phyloP scores from a whole-genome alignment of 495 filamentous ascomycete species.

The Xylaria castorea region DNA sequence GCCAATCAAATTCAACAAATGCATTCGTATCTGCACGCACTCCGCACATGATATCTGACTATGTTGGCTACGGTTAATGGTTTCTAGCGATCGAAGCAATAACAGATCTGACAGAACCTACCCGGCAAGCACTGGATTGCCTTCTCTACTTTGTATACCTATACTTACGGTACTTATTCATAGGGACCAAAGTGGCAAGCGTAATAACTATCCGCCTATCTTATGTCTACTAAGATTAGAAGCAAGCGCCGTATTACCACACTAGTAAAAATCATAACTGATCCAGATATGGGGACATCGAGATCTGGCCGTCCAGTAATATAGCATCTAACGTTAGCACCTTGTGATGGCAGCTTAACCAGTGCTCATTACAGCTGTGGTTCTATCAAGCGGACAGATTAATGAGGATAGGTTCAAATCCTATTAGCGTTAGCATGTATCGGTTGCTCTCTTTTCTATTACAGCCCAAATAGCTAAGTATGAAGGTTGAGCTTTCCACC shows the following conservation, averaged over 20 bases:
- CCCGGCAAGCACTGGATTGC: background rate
- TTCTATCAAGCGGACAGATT: too few relatives aligned
- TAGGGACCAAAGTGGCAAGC: too few relatives aligned
- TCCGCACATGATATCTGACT: conserved; percentile 1
- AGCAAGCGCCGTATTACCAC: background rate
- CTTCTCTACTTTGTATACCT: background rate
- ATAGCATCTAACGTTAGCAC: background rate
- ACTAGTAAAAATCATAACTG: background rate
- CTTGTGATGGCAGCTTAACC: background rate
- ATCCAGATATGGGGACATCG: background rate
- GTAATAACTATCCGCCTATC: too few relatives aligned
- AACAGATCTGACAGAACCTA: conserved; percentile 8
- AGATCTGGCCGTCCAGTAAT: background rate
- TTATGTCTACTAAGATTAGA: too few relatives aligned
- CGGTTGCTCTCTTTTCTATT: too few relatives aligned
- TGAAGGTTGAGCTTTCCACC: background rate
- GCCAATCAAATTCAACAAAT: background rate
- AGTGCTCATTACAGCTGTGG: background rate
- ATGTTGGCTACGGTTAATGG: background rate
- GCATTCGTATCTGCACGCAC: conserved; percentile 23
- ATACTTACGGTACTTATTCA: too few relatives aligned
- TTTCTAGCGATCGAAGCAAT: background rate
- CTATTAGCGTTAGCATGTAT: too few relatives aligned
- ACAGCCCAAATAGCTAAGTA: background rate
- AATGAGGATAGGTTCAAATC: too few relatives aligned